Evolutionary conservation across 106 monocot species (phyloP), one percentile per base, ranked within the genome.

Genomic region (Acanthochlamys bracteata): DNA sequence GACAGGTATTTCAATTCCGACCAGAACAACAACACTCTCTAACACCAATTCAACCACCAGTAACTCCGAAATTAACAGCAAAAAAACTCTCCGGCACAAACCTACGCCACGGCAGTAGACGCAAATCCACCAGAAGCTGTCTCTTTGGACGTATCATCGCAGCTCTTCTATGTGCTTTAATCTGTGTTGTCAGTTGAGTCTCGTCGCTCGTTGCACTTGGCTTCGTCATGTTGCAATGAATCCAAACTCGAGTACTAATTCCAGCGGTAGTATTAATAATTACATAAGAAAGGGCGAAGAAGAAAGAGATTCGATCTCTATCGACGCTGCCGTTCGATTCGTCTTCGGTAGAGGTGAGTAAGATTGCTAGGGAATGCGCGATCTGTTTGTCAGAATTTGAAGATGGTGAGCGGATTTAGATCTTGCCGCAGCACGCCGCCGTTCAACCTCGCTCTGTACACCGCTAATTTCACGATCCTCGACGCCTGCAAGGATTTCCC

Each of bases 381-480:
- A 86, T 86, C 66, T 86, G 82, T 71, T 70, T 86, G 41, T 73
- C 76, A 39, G 86, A 82, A 43, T 89, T 89, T 69, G 73, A 58
- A 22, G 74, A 79, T 11, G 89, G 79, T 16, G 89, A 89, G 60
- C 66, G 73, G 64, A 60, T 89, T 42, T 64, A 81, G 59, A 47
- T 82, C n/a, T 68, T 89, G 14, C 89, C 89, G 25, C 11, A 25
- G 39, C 60, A 82, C 85, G 26, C 90, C 83, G 0, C 75, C 71
- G 63, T 90, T 85, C 83, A 74, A 82, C 54, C 72, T 80, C 27
- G 70, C 67, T 11, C 66, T 83, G 19, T 10, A 66, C 51, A 85
- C 80, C 9, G 85, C 90, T 33, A 90, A 90, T 41, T 67, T 73
- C 54, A 82, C 84, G 40, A 89, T 89, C 71, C 71, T 89, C n/a